Percentiles rank a stretch among this genome's conserved stretches.
These are phyloP conservation scores for Lactuca saligna DNA, from an alignment of 129 eudicot species.

Conservation along the genomic window DNA sequence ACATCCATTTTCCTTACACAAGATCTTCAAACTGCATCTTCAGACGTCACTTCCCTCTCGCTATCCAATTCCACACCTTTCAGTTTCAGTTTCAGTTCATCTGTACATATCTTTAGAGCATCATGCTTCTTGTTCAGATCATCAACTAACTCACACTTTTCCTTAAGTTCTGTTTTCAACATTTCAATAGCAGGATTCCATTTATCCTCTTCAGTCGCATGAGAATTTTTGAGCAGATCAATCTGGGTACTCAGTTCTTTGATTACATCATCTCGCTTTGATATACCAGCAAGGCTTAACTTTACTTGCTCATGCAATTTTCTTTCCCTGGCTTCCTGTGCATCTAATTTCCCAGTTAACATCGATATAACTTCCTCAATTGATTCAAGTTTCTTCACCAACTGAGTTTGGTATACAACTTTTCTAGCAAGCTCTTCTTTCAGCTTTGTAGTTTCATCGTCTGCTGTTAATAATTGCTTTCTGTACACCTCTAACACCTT, in stretches of 20 bases:
- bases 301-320: constrained; percentile 46
- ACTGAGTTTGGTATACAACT: background rate
- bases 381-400: constrained; percentile 27
- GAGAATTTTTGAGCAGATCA: constrained; percentile 34
- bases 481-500: constrained; percentile 32
- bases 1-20: no score
- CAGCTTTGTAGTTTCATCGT: constrained; percentile 35
- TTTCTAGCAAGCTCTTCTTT: constrained; percentile 28
- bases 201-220: constrained; percentile 35
- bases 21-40: background rate
- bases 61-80: constrained; percentile 44
- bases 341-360: constrained; percentile 43
- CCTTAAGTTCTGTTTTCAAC: constrained; percentile 35
- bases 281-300: constrained; percentile 30
- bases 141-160: constrained; percentile 31
- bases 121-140: constrained; percentile 41
- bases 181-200: constrained; percentile 40
- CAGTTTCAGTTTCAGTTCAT: constrained; percentile 41
- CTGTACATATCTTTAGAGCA: constrained; percentile 45
- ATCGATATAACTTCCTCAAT: constrained; percentile 25
- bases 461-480: constrained; percentile 12
- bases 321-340: constrained; percentile 35
- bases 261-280: constrained; percentile 46
- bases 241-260: constrained; percentile 34
- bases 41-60: constrained; percentile 38